Evolutionary conservation across 805 yeast species (phyloP), one percentile per base, ranked within the genome.

Genomic region (Ogataea degrootiae): DNA sequence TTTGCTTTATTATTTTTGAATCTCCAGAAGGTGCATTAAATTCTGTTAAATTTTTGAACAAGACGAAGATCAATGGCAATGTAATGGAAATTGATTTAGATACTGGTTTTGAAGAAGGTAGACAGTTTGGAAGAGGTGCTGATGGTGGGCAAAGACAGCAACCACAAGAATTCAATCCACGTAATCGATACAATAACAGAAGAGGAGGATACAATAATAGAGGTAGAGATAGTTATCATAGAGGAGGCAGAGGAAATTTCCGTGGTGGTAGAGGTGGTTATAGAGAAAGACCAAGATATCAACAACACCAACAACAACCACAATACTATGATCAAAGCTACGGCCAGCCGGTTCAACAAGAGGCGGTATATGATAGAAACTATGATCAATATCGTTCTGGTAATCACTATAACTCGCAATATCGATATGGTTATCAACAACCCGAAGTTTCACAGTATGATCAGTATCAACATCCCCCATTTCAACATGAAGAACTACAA

Each of bases 101-200:
- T 62, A 97, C 97, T 0, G 99, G 99, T 0, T 94, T 92, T 63
- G 81, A 78, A 52, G 97, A 92, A 57, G 99, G 99, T 1, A 75
- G 99, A 55, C 98, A 94, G 63, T 94, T 83, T 62, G 99, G 99
- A 19, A 77, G 99, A 59, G 98, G 98, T 41, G 75, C 78, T 15
- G 82, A 80, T 51, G 99, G 99, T 48, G 98, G 97, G 2, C 99
- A 94, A 64, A 56, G 78, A 71, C 45, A 77, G 70, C 50, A 52
- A 21, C 34, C 50, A 46, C 41, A 47, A 39, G 47, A 54, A 17
- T 48, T 41, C 31, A 34, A 38, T 11, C 26, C 47, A n/a, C 46
- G 53, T 19, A 29, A 42, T 15, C 22, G 23, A 31, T 45, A 47
- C 37, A 49, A 45, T 6, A 68, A 71, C 46, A 73, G 73, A 14